Evolutionary conservation across 2,329 filamentous ascomycete species (phyloP).

Genomic region (Aspergillus sp.): DNA sequence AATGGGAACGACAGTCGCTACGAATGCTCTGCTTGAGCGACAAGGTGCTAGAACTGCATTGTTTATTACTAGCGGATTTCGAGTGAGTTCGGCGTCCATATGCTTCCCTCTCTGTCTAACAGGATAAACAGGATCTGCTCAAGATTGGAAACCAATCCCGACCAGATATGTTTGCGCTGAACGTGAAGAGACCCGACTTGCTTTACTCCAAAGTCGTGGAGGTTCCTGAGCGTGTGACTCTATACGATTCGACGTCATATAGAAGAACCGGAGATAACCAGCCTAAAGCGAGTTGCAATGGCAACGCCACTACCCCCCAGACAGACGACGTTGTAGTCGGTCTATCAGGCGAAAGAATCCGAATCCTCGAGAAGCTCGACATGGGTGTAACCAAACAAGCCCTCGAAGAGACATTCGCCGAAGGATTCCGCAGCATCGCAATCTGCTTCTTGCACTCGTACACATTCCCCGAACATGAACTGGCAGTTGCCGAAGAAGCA

Average conservation of each 20-base stretch:
- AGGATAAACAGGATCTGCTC: slow-evolving; percentile 61
- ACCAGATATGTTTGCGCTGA: slow-evolving; percentile 73
- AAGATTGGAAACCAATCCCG: slow-evolving; percentile 88
- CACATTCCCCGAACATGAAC: slow-evolving; percentile 83
- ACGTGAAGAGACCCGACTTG: slow-evolving; percentile 78
- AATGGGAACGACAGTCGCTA: slow-evolving; percentile 93
- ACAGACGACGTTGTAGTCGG: slow-evolving; percentile 61
- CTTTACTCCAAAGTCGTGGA: slow-evolving; percentile 82
- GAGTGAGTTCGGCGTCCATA: slow-evolving; percentile 21
- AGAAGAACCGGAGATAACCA: slow-evolving; percentile 49
- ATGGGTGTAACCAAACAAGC: slow-evolving; percentile 58
- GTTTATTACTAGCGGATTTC: slow-evolving; percentile 83
- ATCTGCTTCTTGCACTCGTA: slow-evolving; percentile 85
- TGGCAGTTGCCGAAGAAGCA: slow-evolving; percentile 73
- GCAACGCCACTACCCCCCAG: slow-evolving; percentile 53
- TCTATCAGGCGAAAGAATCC: slow-evolving; percentile 64
- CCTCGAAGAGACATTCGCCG: slow-evolving; percentile 56
- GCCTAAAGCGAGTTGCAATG: too few relatives aligned
- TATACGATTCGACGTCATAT: slow-evolving; percentile 62
- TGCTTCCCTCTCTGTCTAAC: too few relatives aligned
- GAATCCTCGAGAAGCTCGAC: slow-evolving; percentile 62
- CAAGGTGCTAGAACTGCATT: slow-evolving; percentile 87
- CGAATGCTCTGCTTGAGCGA: slow-evolving; percentile 83
- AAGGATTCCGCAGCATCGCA: slow-evolving; percentile 68
- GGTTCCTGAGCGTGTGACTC: slow-evolving; percentile 80